Evolutionary conservation across 1,284 basidiomycete genomes (phyloP), one percentile per base, ranked within the genome.

Genomic region (Ceratobasidium sp.): DNA sequence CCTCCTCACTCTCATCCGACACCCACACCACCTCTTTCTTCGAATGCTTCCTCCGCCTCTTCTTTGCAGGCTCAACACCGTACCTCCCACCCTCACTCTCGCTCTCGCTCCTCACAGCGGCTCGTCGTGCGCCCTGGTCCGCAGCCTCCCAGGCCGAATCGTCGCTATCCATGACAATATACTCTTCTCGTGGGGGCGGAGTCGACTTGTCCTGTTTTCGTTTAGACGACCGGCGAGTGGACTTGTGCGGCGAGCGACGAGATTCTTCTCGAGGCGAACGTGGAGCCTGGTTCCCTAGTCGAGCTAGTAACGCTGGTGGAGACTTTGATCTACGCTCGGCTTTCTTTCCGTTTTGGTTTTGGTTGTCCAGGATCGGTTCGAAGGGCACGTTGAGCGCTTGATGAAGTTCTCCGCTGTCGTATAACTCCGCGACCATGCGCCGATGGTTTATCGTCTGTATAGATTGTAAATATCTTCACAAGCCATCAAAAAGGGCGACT

Each of bases 361-460:
- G 32, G 4, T 44, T 26, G 41, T 44, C 41, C 35, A 66, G 18
- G 16, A 44, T 28, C 26, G 62, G 55, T 59, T 21, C 73, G 44
- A 47, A 58, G 71, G 83, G 79, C 6, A 91, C 81, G 5, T 86
- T 87, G 2, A 93, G 81, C 47, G 89, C 81, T 32, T 84, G 81
- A 76, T 95, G 93, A 63, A 95, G 79, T 0, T 82, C 80, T 61
- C 86, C 82, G 61, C 84, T 84, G 74, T 91, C 87, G 78, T 91
- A 91, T 16, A 95, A 83, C 74, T 92, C 90, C 78, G 87, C 85
- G 6, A 94, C 87, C 18, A 92, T 82, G 69, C 82, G 82, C 38
- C 92, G 87, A 77, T 91, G 90, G 72, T 90, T 91, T 71, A 93
- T 86, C 1, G 88, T 90, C 90, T 93, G 77, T 18, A 52, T 73